Percentiles rank a stretch among this genome's conserved stretches.
Evolutionary conservation across 148 eudicot species (phyloP).

Genomic region (Cornus suecica): DNA sequence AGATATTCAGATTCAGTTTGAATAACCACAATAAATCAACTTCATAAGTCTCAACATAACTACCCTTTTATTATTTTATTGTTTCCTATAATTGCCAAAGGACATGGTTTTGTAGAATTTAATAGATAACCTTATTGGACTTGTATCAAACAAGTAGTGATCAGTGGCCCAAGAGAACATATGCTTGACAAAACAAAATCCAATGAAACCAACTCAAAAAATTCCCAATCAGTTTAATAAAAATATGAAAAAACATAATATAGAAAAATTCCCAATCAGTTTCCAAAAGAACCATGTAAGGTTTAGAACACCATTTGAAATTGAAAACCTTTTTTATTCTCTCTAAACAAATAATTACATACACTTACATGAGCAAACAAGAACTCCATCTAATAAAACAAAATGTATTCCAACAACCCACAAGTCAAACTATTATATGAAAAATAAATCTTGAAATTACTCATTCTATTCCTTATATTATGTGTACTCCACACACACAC

Average conservation of each 20-base stretch:
- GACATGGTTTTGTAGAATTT: neutral
- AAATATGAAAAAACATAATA: too few species aligned
- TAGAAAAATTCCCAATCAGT: neutral
- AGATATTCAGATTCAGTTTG: neutral
- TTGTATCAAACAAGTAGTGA: constrained; percentile 1
- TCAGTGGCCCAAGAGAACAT: neutral
- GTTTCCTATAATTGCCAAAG: neutral
- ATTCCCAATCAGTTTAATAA: neutral
- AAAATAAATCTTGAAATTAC: constrained; percentile 3
- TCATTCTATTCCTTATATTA: neutral
- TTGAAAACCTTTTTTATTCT: neutral
- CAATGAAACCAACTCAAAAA: neutral
- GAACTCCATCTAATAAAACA: neutral
- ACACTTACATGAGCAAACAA: neutral
- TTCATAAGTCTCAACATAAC: neutral
- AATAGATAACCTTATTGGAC: neutral
- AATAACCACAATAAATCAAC: neutral
- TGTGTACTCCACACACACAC: neutral
- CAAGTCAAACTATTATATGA: neutral
- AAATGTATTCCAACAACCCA: neutral
- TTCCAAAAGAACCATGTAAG: neutral
- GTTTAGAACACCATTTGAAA: neutral
- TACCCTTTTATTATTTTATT: neutral
- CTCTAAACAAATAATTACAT: neutral
- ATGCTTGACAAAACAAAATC: neutral